These are phyloP conservation scores for Picea sitchensis DNA, from an alignment of 75 land plant species.

Conservation along the genomic window DNA sequence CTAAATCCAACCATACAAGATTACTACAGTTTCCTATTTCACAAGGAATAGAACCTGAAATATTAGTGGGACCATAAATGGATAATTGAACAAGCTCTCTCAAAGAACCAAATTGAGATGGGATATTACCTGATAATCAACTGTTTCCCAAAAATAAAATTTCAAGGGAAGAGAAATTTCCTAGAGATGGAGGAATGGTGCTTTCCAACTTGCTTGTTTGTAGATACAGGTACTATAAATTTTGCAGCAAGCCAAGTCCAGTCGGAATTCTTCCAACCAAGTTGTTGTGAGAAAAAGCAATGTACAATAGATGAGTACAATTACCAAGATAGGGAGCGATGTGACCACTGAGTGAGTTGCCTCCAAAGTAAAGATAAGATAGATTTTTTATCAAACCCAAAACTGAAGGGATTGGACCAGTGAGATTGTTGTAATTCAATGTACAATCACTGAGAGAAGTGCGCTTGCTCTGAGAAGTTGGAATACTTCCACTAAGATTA, in stretches of 20 bases:
- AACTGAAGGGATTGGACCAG: no score
- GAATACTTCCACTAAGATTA: neutral
- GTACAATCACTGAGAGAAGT: neutral
- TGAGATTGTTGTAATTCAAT: neutral
- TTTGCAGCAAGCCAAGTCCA: constrained; percentile 11
- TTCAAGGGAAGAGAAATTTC: no score
- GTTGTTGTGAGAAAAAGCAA: neutral
- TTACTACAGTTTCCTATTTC: no score
- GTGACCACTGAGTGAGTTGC: neutral
- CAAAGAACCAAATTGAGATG: no score
- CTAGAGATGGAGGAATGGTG: neutral
- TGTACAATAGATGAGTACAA: neutral
- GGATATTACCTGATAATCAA: no score
- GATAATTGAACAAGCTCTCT: no score
- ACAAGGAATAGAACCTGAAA: no score
- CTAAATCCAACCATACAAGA: no score
- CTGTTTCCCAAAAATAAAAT: no score
- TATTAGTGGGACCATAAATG: no score
- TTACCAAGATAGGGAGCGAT: neutral
- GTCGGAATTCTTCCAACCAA: neutral
- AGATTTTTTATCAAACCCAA: neutral
- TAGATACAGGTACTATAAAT: constrained; percentile 7
- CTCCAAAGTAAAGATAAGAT: neutral
- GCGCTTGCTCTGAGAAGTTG: constrained; percentile 13
- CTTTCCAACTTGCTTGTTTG: neutral